Evolutionary conservation across 1,139 yeast species (phyloP), one percentile per base, ranked within the genome.

Genomic region (Pichia sp.): DNA sequence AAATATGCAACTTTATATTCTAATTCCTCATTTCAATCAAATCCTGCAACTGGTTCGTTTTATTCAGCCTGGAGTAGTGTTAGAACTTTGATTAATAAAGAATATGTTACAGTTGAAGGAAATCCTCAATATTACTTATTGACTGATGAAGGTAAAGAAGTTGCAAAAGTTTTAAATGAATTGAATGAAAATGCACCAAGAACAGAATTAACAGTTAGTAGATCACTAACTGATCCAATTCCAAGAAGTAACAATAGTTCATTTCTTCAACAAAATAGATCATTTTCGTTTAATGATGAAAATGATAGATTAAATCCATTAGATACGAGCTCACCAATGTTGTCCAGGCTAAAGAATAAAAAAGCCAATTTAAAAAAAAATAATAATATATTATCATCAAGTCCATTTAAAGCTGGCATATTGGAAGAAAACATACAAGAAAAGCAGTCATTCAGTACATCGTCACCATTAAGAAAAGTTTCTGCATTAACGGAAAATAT

Each of bases 51-150:
- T 2, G 72, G 73, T 29, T 83, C 78, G 46, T 78, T 72, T 56
- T 78, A 86, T 61, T 77, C 92, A 6, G 90, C 96, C 0, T 90
- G 97, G 97, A 71, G 68, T 35, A 73, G 89, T 12, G 68, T 83
- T 37, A 83, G 81, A 50, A 78, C 81, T 0, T 65, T 92, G 44
- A 59, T 78, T 24, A 77, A 72, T 35, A 76, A 84, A 46, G 87
- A 76, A 22, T 67, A 86, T 43, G 84, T 90, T 0, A 68, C 67
- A 35, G 65, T 66, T 3, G 64, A 69, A 1, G 87, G 90, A 0
- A 64, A 84, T 34, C 92, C 94, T 0, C 67, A 69, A 39, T 61
- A 73, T 36, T 89, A 79, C 58, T 71, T 64, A 39, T 64, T 90
- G 24, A 87, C 96, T 0, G 90, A 82, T n/a, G 78, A 70, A 41